Conservation (phyloP, 179 eudicot species). For the Silene noctiflora region DNA sequence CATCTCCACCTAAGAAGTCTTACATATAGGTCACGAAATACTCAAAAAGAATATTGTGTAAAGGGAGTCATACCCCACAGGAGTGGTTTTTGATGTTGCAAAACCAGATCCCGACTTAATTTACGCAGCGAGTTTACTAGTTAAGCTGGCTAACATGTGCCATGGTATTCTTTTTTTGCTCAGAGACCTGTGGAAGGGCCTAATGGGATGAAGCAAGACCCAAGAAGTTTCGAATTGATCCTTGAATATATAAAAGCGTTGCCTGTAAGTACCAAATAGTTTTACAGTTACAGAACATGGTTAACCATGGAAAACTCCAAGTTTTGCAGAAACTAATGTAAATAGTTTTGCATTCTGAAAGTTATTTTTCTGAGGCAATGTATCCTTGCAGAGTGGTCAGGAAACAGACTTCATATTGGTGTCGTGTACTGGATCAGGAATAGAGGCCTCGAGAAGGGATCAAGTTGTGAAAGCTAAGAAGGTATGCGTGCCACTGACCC, state of each 20-base stretch:
- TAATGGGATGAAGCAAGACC: constrained; percentile 59
- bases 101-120: no score
- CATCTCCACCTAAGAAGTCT: no score
- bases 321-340: not conserved
- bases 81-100: no score
- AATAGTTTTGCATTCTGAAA: constrained; percentile 5
- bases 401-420: constrained; percentile 95
- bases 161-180: constrained; percentile 1
- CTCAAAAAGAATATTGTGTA: no score
- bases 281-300: not conserved
- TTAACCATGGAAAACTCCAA: not conserved
- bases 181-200: constrained; percentile 81
- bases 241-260: constrained; percentile 88
- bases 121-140: not conserved
- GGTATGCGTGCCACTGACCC: constrained; percentile 34
- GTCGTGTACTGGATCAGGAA: constrained; percentile 89
- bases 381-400: constrained; percentile 77
- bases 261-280: constrained; percentile 55
- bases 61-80: no score
- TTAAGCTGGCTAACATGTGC: not conserved
- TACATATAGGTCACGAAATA: no score
- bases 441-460: constrained; percentile 71
- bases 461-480: constrained; percentile 90
- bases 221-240: constrained; percentile 78
- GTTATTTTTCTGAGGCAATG: not conserved